Conservation (phyloP, 2,329 filamentous ascomycete species). For the Esteya vermicola region DNA sequence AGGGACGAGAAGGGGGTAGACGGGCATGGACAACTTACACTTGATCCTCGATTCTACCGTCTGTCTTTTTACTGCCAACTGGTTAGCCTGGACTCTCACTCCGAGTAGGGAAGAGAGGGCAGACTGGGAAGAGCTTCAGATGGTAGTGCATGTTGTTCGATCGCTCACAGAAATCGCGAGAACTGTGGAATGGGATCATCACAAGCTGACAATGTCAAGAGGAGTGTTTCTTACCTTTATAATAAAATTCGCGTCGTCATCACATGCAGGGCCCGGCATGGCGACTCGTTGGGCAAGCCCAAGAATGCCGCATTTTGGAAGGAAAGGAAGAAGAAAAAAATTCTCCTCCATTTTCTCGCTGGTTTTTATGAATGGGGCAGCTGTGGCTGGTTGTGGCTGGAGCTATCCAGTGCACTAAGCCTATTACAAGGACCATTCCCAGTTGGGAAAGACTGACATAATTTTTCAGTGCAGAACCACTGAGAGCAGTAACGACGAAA, state of each 20-base stretch:
- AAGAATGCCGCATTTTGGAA: no score
- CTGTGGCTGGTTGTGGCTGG: neutral
- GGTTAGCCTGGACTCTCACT: no score
- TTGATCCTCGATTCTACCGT: neutral
- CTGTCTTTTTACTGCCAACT: neutral
- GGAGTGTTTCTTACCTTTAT: constrained; percentile 1
- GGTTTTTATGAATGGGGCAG: neutral
- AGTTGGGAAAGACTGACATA: no score
- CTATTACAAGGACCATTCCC: no score
- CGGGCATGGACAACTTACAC: neutral
- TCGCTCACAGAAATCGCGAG: constrained; percentile 45
- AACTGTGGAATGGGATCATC: constrained; percentile 48
- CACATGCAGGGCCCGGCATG: no score
- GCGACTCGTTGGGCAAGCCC: no score
- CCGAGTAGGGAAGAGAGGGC: neutral
- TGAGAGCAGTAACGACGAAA: neutral
- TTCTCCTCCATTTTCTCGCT: neutral
- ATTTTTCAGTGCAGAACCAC: neutral
- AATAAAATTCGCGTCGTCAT: no score
- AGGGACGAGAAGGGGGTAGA: neutral
- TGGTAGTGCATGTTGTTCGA: constrained; percentile 64
- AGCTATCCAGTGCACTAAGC: no score
- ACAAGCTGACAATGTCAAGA: constrained; percentile 14
- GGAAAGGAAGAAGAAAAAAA: neutral
- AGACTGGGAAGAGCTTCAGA: constrained; percentile 40